Conservation (phyloP, 371 early-diverging fungal genomes). For the Zancudomyces culisetae region DNA sequence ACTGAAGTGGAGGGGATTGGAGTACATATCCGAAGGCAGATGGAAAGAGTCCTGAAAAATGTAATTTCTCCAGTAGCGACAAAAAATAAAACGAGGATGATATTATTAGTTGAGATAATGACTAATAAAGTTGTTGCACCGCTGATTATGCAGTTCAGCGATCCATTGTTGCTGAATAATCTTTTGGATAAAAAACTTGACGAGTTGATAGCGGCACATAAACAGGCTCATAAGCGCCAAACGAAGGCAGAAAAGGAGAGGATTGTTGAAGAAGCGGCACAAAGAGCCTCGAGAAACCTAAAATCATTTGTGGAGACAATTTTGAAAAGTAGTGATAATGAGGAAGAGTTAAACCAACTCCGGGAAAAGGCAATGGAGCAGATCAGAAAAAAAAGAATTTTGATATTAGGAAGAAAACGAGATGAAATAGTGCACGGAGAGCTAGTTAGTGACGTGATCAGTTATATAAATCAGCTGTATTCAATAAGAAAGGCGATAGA, state of each 20-base stretch:
- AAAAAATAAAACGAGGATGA: conserved; percentile 31
- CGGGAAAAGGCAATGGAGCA: conserved; percentile 54
- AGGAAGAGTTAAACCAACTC: conserved; percentile 39
- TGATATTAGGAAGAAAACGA: conserved; percentile 35
- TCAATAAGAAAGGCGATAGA: conserved; percentile 55
- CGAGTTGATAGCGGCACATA: conserved; percentile 14
- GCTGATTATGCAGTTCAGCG: conserved; percentile 42
- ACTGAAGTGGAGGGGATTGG: conserved; percentile 9
- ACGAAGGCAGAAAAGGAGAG: conserved; percentile 6
- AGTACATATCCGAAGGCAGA: conserved; percentile 42
- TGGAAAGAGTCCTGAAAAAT: conserved; percentile 39
- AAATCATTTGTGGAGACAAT: conserved; percentile 59
- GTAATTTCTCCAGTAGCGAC: conserved; percentile 34
- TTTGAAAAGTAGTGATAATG: conserved; percentile 44
- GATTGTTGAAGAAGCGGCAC: conserved; percentile 4
- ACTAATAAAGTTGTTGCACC: conserved; percentile 49
- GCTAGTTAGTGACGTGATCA: conserved; percentile 49
- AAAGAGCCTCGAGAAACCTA: conserved; percentile 22
- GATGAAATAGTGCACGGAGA: conserved; percentile 63
- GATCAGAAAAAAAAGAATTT: conserved; percentile 40
- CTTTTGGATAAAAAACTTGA: conserved; percentile 31
- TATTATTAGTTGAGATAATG: conserved; percentile 55
- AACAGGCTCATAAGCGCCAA: conserved; percentile 8
- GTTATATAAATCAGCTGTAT: conserved; percentile 49
- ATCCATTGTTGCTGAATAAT: conserved; percentile 74